These are phyloP conservation scores for Metschnikowia henanensis DNA, from an alignment of 805 yeast species.

Conservation along the genomic window DNA sequence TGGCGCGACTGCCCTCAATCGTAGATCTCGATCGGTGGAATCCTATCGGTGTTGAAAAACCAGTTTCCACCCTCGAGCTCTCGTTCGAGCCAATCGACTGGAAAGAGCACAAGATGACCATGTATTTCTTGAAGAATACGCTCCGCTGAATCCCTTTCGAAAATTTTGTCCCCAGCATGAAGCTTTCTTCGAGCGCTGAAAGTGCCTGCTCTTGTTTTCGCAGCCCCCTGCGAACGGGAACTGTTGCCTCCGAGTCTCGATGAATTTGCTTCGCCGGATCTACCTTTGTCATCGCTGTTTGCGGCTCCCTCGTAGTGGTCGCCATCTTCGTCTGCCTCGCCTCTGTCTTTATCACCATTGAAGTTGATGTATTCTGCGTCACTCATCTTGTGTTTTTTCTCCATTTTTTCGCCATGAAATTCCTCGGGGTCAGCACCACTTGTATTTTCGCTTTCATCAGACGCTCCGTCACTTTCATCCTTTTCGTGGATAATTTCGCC, in stretches of 20 bases:
- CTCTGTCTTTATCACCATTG: not conserved
- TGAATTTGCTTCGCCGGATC: not conserved
- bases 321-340: not conserved
- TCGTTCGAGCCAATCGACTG: constrained; percentile 83
- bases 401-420: not conserved
- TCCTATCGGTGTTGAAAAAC: constrained; percentile 91
- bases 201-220: constrained; percentile 36
- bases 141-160: constrained; percentile 76
- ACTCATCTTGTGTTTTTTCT: constrained; percentile 2
- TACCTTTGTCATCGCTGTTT: constrained; percentile 16
- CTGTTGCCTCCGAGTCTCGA: not conserved
- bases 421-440: constrained; percentile 1
- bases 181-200: constrained; percentile 36
- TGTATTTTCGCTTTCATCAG: constrained; percentile 4
- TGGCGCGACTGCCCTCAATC: constrained; percentile 6
- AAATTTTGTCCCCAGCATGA: constrained; percentile 48
- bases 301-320: not conserved
- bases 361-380: not conserved
- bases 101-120: constrained; percentile 91
- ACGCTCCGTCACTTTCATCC: constrained; percentile 17
- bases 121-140: constrained; percentile 66
- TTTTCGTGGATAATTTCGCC: constrained; percentile 11
- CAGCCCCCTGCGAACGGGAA: constrained; percentile 1
- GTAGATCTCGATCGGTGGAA: constrained; percentile 94
- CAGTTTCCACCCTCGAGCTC: constrained; percentile 92